Percentiles rank a stretch among this genome's conserved stretches.
Evolutionary conservation across 2,329 filamentous ascomycete species (phyloP).

Genomic region (Furcasterigmium sp.): DNA sequence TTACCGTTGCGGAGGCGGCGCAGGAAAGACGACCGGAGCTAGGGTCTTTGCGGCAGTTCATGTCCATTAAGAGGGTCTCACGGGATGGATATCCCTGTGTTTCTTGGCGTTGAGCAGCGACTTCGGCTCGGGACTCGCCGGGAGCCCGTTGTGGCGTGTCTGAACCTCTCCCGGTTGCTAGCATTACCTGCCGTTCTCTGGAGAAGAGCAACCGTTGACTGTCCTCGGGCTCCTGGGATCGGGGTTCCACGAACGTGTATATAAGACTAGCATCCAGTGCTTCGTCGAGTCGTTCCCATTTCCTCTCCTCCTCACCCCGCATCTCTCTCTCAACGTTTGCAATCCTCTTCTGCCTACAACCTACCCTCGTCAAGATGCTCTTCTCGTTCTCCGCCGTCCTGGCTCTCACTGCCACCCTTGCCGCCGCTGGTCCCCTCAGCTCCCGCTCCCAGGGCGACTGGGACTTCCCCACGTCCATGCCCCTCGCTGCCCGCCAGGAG

Average conservation of each 20-base stretch:
- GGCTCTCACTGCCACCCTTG: constrained; percentile 21
- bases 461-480: constrained; percentile 21
- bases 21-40: background rate
- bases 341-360: background rate
- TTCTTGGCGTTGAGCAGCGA: background rate
- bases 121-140: no score
- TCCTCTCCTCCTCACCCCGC: background rate
- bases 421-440: constrained; percentile 11
- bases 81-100: background rate
- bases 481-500: constrained; percentile 35
- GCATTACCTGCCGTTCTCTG: no score
- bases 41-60: background rate
- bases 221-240: no score
- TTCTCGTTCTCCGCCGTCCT: constrained; percentile 16
- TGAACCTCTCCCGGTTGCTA: no score
- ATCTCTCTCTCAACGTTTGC: no score
- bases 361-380: constrained; percentile 19
- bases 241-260: no score
- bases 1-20: background rate
- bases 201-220: no score
- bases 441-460: constrained; percentile 12
- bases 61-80: background rate
- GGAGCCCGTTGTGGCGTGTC: background rate
- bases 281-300: background rate
- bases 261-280: no score